Conservation (phyloP, 148 eudicot species). For the Rhododendron ferrugineum region DNA sequence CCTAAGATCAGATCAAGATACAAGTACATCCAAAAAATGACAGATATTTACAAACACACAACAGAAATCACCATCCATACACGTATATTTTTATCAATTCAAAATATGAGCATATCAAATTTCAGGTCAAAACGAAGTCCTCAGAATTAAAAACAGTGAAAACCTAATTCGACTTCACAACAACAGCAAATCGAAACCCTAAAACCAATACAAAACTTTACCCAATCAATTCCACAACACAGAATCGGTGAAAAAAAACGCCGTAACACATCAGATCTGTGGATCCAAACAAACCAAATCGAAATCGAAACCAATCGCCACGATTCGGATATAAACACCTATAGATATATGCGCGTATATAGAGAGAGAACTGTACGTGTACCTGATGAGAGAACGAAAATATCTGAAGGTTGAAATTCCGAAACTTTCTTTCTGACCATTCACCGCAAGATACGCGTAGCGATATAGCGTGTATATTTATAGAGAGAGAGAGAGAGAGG, state of each 20-base stretch:
- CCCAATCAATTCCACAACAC: not conserved
- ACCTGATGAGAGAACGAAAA: conserved; percentile 8
- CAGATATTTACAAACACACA: not conserved
- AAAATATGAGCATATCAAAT: too few relatives aligned
- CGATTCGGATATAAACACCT: not conserved
- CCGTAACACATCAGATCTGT: not conserved
- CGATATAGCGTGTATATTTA: not conserved
- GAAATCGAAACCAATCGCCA: not conserved
- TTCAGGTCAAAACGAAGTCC: not conserved
- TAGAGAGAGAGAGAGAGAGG: not conserved
- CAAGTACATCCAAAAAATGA: not conserved
- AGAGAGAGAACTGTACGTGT: not conserved
- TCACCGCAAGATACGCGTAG: not conserved
- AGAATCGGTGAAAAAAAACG: not conserved
- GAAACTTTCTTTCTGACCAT: not conserved
- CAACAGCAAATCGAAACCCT: not conserved
- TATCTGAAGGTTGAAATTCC: conserved; percentile 3
- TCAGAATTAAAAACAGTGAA: not conserved
- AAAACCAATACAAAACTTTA: not conserved
- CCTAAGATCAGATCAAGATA: not conserved
- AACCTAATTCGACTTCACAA: not conserved
- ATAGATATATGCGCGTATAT: not conserved
- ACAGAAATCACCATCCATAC: not conserved
- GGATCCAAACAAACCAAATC: not conserved
- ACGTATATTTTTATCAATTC: not conserved